Evolutionary conservation across 495 filamentous ascomycete genomes (phyloP).

Genomic region (Xylaria intraflava): DNA sequence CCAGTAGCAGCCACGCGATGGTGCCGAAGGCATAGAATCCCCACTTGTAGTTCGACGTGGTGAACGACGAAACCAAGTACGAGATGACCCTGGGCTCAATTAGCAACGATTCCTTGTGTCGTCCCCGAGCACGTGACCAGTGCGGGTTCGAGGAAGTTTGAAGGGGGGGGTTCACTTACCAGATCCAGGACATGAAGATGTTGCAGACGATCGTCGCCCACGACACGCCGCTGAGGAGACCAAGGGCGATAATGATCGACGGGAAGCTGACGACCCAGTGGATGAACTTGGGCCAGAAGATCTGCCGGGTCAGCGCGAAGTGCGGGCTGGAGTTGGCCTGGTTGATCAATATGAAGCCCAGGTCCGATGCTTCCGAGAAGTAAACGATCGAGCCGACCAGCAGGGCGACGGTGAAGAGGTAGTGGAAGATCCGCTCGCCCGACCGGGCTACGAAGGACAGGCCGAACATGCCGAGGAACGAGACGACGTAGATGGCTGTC

Average conservation of each 20-base stretch:
- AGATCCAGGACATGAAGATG: conserved; percentile 38
- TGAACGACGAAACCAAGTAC: conserved; percentile 40
- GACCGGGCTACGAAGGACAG: conserved; percentile 33
- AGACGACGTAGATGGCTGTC: conserved; percentile 37
- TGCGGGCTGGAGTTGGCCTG: conserved; percentile 27
- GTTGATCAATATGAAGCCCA: conserved; percentile 29
- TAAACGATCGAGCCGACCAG: conserved; percentile 42
- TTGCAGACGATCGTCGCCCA: conserved; percentile 44
- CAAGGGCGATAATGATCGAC: conserved; percentile 33
- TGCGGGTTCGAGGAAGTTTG: neutral
- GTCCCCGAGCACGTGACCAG: neutral
- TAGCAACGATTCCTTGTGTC: neutral
- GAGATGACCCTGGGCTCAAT: conserved; percentile 27
- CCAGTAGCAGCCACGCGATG: conserved; percentile 30
- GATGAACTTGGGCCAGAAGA: conserved; percentile 48
- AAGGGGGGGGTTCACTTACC: conserved; percentile 21
- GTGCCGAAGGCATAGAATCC: conserved; percentile 44
- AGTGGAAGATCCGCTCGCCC: conserved; percentile 49
- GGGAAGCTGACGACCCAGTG: conserved; percentile 45
- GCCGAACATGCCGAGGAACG: conserved; percentile 31
- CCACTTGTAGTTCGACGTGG: conserved; percentile 44
- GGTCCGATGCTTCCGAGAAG: conserved; percentile 40
- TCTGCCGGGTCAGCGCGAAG: conserved; percentile 31
- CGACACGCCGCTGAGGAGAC: conserved; percentile 37
- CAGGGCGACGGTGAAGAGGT: conserved; percentile 43